Percentiles rank a stretch among this genome's conserved stretches.
phyloP scores from a whole-genome alignment of 169 alveolate species.

The Theileria parva region DNA sequence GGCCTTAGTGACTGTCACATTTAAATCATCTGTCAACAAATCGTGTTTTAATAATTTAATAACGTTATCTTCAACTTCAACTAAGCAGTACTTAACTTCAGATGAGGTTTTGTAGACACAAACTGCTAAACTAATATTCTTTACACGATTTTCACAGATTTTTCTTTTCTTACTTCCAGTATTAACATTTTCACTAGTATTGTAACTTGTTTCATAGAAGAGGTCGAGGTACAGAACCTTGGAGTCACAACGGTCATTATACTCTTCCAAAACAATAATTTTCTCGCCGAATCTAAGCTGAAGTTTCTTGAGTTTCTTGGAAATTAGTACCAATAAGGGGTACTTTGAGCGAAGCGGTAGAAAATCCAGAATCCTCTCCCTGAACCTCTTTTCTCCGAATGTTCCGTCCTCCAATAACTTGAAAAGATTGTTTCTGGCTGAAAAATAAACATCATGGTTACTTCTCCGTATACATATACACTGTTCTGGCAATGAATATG shows the following conservation, averaged over 20 bases:
- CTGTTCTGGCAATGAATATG: conserved; percentile 4
- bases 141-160: neutral
- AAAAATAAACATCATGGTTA: neutral
- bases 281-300: conserved; percentile 27
- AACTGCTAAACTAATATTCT: too few relatives aligned
- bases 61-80: neutral
- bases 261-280: conserved; percentile 22
- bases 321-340: conserved; percentile 39
- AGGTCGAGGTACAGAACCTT: conserved; percentile 15
- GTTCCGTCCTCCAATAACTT: conserved; percentile 3
- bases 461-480: neutral
- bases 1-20: neutral
- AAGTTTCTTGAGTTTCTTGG: conserved; percentile 28
- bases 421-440: conserved; percentile 35
- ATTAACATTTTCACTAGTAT: too few relatives aligned
- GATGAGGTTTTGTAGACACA: conserved; percentile 1
- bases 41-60: neutral
- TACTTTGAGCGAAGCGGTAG: conserved; percentile 8
- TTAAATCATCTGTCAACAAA: neutral
- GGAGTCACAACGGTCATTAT: conserved; percentile 38
- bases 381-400: conserved; percentile 22
- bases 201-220: neutral
- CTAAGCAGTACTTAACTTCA: conserved; percentile 11
- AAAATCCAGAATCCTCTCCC: conserved; percentile 27
- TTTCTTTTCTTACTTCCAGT: too few relatives aligned